Evolutionary conservation across 1,284 basidiomycete species (phyloP), one percentile per base, ranked within the genome.

Genomic region (Ceratobasidium sp.): DNA sequence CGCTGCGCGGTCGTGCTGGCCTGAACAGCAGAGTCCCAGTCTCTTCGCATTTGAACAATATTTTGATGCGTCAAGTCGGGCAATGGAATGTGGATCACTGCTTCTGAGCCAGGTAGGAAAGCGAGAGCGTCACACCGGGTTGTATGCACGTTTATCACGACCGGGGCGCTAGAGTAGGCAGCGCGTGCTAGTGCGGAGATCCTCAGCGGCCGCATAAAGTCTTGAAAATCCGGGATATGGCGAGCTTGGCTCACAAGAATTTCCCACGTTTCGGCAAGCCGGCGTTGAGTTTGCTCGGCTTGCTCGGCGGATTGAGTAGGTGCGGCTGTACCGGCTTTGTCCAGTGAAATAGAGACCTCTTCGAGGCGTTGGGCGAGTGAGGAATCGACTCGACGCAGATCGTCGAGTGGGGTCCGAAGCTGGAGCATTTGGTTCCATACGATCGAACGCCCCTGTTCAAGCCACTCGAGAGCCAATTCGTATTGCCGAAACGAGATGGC

Each of bases 71-170:
- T 52, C 6, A 67, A 20, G 10, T 15, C 4, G 23, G 66, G 44
- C 13, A 67, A n/a, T 4, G 66, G 66, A 5, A 67, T 10, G 33
- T 67, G 66, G 13, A 20, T 12, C 6, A 67, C 15, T 10, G 6
- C 13, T 46, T 48, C 40, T 4, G 26, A 26, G 13, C 28, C 9
- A 9, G 4, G 26, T 4, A 3, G 9, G 26, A 67, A 17, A 13
- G 33, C 33, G 13, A 77, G 26, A 42, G 74, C 74, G 42, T 66
- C 59, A 40, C 61, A 77, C 13, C 64, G n/a, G 23, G n/a, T 20
- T 4, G 7, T 12, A 26, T 56, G 48, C 20, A 59, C 38, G 23
- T 77, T 77, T 1, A 77, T 15, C 4, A 77, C 5, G 20, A 77
- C 65, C 3, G 67, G 52, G 9, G 74, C 12, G 12, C 74, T 33